phyloP scores from a whole-genome alignment of 2,329 filamentous ascomycete species.

The Zarea fungicola region DNA sequence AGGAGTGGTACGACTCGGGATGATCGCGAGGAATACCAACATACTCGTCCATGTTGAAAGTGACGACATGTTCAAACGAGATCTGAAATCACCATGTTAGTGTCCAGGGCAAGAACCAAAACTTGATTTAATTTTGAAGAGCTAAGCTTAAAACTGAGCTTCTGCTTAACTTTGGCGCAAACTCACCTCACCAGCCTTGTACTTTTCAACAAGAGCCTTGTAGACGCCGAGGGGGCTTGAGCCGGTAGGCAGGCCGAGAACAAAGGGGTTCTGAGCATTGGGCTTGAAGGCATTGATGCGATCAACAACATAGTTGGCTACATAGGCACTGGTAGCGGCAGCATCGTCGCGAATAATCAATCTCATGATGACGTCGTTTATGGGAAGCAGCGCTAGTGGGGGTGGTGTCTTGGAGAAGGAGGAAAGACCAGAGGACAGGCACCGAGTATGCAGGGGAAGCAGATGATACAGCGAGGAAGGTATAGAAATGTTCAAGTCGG shows the following conservation, averaged over 20 bases:
- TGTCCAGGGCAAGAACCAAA: not conserved
- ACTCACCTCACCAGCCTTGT: constrained; percentile 58
- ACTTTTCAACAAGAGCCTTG: constrained; percentile 64
- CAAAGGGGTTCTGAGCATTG: constrained; percentile 67
- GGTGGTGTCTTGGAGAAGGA: not conserved
- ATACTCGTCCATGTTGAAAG: constrained; percentile 94
- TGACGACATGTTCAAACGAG: constrained; percentile 83
- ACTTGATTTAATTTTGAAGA: not conserved
- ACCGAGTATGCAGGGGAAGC: not conserved
- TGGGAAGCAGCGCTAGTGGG: not conserved
- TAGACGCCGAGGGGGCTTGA: constrained; percentile 77
- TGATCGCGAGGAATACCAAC: constrained; percentile 78
- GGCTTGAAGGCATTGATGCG: constrained; percentile 75
- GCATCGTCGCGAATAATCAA: constrained; percentile 76
- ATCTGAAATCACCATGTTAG: constrained; percentile 47
- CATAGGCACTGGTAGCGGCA: constrained; percentile 63
- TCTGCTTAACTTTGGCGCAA: not conserved
- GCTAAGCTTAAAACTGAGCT: not conserved
- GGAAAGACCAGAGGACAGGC: not conserved
- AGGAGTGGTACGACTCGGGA: constrained; percentile 81
- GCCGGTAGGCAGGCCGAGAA: constrained; percentile 77
- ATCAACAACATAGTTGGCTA: constrained; percentile 77
- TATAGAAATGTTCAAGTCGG: not conserved
- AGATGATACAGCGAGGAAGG: not conserved
- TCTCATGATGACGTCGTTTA: constrained; percentile 53